A percentile compares a stretch with the other conserved stretches of the same genome.
Conservation (phyloP, 1,284 basidiomycete genomes). For the Malassezia furfur region DNA sequence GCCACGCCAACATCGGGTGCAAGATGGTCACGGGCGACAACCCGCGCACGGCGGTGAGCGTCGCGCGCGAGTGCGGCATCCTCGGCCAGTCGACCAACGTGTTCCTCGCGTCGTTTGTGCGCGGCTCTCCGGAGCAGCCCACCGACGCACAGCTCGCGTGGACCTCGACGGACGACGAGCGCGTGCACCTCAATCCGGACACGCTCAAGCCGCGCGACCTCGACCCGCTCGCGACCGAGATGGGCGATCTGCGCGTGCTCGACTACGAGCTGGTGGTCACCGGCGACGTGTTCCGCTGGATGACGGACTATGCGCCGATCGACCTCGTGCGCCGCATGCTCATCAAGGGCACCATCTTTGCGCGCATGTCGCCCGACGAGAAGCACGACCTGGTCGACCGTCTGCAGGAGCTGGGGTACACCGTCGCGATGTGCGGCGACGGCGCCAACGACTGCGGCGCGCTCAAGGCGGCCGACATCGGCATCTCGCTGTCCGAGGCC, state of each 20-base stretch:
- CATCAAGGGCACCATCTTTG: constrained; percentile 94
- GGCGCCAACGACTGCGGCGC: constrained; percentile 98
- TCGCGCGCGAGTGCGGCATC: constrained; percentile 86
- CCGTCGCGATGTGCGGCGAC: constrained; percentile 95
- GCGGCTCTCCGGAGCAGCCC: constrained; percentile 14
- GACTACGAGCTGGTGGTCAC: constrained; percentile 89
- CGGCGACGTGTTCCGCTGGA: constrained; percentile 98
- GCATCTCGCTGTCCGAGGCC: constrained; percentile 89
- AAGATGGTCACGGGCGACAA: constrained; percentile 99
- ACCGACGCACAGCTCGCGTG: constrained; percentile 62
- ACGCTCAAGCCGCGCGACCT: constrained; percentile 55
- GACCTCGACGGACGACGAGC: constrained; percentile 81
- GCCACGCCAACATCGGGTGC: constrained; percentile 80
- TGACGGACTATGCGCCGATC: constrained; percentile 85
- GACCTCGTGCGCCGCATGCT: constrained; percentile 63
- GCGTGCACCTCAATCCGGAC: constrained; percentile 78
- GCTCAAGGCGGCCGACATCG: constrained; percentile 95
- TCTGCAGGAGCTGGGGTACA: constrained; percentile 83
- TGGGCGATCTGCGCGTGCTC: constrained; percentile 51
- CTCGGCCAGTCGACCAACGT: constrained; percentile 81
- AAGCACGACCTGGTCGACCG: constrained; percentile 97
- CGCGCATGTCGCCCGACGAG: constrained; percentile 98
- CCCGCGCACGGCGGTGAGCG: constrained; percentile 87
- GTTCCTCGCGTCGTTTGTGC: constrained; percentile 69
- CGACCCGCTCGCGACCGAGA: constrained; percentile 35